Percentiles rank a stretch among this genome's conserved stretches.
Conservation (phyloP, 306 rosid species). For the Citrullus mucosospermus region DNA sequence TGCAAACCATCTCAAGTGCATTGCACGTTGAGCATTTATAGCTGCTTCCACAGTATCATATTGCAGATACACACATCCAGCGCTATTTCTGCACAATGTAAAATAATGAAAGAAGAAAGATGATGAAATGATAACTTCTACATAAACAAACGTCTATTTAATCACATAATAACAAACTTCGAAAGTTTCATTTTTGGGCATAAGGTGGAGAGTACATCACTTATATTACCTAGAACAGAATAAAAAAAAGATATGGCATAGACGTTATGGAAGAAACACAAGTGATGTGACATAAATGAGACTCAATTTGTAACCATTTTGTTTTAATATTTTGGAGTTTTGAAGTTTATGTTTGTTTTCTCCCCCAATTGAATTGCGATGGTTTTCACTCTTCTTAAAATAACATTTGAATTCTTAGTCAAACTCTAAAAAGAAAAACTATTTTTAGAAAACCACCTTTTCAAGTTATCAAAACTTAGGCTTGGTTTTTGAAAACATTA, state of each 20-base stretch:
- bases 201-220: neutral
- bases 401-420: no score
- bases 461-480: no score
- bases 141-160: neutral
- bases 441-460: no score
- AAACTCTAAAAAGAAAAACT: neutral
- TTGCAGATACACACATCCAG: constrained; percentile 81
- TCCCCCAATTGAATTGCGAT: no score
- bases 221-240: neutral
- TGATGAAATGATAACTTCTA: neutral
- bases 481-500: no score
- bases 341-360: no score
- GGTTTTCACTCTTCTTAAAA: no score
- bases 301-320: no score
- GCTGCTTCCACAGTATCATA: constrained; percentile 81
- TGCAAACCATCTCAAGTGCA: constrained; percentile 98
- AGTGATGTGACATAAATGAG: neutral
- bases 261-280: neutral
- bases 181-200: neutral
- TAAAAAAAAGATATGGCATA: neutral
- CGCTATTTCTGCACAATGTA: constrained; percentile 49
- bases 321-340: no score
- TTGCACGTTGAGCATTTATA: constrained; percentile 71
- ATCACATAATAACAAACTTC: neutral
- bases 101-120: neutral